A percentile compares a stretch with the other conserved stretches of the same genome.
Conservation (phyloP, 176 grass and related monocot genomes). For the Aegilops speltoides region DNA sequence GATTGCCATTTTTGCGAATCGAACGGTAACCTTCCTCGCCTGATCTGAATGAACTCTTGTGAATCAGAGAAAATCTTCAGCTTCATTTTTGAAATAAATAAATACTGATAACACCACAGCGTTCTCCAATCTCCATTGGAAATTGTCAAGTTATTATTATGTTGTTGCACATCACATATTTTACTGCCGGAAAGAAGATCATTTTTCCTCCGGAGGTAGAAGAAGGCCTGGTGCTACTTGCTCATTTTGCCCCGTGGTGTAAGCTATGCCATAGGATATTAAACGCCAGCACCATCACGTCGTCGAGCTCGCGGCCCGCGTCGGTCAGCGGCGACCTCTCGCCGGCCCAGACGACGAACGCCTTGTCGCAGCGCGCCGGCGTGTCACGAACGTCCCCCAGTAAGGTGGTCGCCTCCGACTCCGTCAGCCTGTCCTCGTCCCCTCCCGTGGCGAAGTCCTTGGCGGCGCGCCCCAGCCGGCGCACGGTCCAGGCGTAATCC, state of each 20-base stretch:
- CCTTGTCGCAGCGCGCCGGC: constrained; percentile 20
- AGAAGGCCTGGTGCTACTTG: background rate
- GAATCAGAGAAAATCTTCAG: constrained; percentile 9
- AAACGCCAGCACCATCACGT: background rate
- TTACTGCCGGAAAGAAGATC: background rate
- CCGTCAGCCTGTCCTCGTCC: background rate
- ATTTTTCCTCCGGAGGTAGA: background rate
- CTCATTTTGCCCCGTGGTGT: background rate
- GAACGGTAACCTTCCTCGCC: constrained; percentile 7
- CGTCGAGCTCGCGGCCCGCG: background rate
- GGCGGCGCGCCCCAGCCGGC: constrained; percentile 23
- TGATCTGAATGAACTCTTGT: constrained; percentile 28
- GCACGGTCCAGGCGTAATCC: constrained; percentile 27
- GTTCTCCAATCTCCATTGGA: background rate
- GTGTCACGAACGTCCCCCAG: background rate
- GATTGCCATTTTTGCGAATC: constrained; percentile 36
- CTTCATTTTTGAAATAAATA: constrained; percentile 36
- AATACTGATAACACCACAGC: background rate
- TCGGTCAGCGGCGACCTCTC: background rate
- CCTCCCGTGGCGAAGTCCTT: background rate
- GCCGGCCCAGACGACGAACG: background rate
- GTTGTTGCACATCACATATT: background rate
- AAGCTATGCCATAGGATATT: background rate
- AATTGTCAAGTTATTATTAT: background rate
- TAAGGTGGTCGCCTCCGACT: background rate